Evolutionary conservation across 2,329 filamentous ascomycete genomes (phyloP), one percentile per base, ranked within the genome.

Genomic region (Epichloe glyceriae): DNA sequence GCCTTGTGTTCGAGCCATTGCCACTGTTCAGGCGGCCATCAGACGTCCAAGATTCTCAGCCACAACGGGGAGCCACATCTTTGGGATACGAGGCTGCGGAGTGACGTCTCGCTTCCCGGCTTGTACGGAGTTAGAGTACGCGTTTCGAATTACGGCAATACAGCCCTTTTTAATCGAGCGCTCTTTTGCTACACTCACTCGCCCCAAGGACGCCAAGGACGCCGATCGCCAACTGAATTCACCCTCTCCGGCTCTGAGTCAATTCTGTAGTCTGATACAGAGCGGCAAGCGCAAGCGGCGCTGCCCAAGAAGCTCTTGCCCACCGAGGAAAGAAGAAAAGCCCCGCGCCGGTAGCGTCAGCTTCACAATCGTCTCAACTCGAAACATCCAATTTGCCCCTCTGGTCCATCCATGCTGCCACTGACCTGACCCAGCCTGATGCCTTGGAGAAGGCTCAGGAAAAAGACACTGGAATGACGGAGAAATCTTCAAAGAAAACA

Each of bases 391-490:
- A 49, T 34, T 38, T 50, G 39, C 34, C 40, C 19, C 19, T 50
- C 56, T 56, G 50, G 55, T 56, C 53, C 56, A 60, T 67, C 64
- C 62, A 68, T 68, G 66, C 63, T 57, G 61, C 60, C 55, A 46
- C 58, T 57, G 60, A 56, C 56, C 58, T 57, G 56, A 56, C 53
- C 58, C 56, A 54, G 48, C 64, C 62, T 67, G 62, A 64, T 62
- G 64, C 66, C 64, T 64, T 67, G 62, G 66, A 56, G 60, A 50
- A 64, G 65, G 60, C 64, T 61, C 60, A 59, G 64, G 61, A 43
- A 49, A 52, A 50, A 51, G 53, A 57, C 49, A 53, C 61, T 54
- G 53, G 53, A 49, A 53, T 54, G 50, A 49, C 26, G n/a, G 7
- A 42, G 37, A 15, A 15, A 30, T 33, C 14, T 20, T n/a, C 38